Evolutionary conservation across 164 flowering plant species (phyloP).

Genomic region (Echeveria elegans): DNA sequence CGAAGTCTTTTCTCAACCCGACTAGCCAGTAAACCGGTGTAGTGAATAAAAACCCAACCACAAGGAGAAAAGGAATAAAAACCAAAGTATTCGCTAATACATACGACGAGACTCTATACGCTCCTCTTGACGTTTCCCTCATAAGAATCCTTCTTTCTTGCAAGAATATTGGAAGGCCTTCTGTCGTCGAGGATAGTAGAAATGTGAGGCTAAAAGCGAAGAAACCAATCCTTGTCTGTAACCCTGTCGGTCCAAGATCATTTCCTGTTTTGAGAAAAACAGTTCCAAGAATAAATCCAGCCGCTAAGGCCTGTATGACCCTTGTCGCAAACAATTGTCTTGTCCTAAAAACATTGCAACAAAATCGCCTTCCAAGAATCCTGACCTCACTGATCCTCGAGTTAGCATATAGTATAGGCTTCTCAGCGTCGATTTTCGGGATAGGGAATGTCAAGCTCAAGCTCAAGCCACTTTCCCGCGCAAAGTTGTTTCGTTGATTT

Average conservation of each 20-base stretch:
- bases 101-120: conserved; percentile 73
- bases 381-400: conserved; percentile 48
- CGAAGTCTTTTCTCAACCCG: conserved; percentile 44
- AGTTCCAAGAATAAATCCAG: background rate
- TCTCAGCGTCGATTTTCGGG: background rate
- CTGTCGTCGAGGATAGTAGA: conserved; percentile 72
- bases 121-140: conserved; percentile 79
- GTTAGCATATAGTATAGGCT: conserved; percentile 10
- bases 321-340: conserved; percentile 3
- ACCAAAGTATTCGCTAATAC: conserved; percentile 61
- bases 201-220: conserved; percentile 86
- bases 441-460: background rate
- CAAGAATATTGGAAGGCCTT: conserved; percentile 76
- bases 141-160: conserved; percentile 66
- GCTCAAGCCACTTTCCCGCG: background rate
- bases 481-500: conserved; percentile 26
- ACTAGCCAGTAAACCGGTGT: conserved; percentile 81
- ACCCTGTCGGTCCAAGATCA: conserved; percentile 2
- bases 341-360: conserved; percentile 37
- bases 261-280: background rate
- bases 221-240: conserved; percentile 64
- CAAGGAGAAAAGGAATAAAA: conserved; percentile 68
- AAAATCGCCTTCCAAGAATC: conserved; percentile 61
- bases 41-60: conserved; percentile 54
- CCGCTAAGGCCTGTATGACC: background rate